Percentiles rank a stretch among this genome's conserved stretches.
These are phyloP conservation scores for Hypomontagnella monticulosa DNA, from an alignment of 495 filamentous ascomycete genomes.

Conservation along the genomic window DNA sequence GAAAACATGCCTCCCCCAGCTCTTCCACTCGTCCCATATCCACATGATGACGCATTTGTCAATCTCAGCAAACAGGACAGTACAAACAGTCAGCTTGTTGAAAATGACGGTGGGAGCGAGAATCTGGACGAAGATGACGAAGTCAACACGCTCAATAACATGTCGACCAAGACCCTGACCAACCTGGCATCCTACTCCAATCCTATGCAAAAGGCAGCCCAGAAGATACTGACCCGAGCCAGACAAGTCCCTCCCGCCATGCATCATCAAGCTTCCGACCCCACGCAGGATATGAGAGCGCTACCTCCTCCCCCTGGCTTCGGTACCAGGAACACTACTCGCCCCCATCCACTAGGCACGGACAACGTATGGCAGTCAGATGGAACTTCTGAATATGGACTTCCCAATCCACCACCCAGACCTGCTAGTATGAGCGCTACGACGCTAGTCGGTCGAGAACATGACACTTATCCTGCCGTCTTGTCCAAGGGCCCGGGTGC, in stretches of 20 bases:
- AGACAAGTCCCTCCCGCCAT: constrained; percentile 18
- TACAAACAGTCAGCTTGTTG: neutral
- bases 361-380: constrained; percentile 21
- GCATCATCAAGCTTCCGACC: constrained; percentile 14
- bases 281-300: constrained; percentile 3
- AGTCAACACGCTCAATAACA: constrained; percentile 42
- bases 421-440: constrained; percentile 9
- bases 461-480: constrained; percentile 38
- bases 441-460: constrained; percentile 8
- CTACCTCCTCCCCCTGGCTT: constrained; percentile 3
- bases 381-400: constrained; percentile 11
- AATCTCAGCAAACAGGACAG: neutral
- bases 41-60: neutral
- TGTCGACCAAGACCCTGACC: constrained; percentile 53
- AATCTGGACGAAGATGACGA: constrained; percentile 37
- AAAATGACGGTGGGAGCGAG: constrained; percentile 8
- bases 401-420: neutral
- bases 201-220: constrained; percentile 57
- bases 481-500: constrained; percentile 47
- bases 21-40: neutral
- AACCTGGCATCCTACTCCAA: constrained; percentile 59
- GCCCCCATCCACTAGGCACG: neutral
- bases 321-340: neutral
- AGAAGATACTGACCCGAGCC: constrained; percentile 50
- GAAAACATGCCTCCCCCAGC: constrained; percentile 5